These are phyloP conservation scores for Acanthamoeba sp. DNA, from an alignment of 208 protist genomes.

Conservation along the genomic window DNA sequence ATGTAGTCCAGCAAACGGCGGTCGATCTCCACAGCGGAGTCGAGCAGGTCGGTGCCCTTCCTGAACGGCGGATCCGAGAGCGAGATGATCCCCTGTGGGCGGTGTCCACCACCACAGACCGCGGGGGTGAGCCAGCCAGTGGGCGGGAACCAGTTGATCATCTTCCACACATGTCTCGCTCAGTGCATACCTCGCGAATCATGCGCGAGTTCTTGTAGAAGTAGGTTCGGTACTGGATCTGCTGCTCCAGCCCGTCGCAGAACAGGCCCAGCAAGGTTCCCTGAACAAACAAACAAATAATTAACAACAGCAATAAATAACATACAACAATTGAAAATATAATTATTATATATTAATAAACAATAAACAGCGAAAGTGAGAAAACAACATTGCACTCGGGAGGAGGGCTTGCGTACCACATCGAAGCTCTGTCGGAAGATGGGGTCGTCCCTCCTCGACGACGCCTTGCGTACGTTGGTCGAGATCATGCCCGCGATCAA, in stretches of 20 bases:
- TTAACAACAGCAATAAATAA: too few species aligned
- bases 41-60: conserved; percentile 54
- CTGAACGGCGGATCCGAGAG: background rate
- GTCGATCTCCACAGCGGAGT: conserved; percentile 76
- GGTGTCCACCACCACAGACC: too few species aligned
- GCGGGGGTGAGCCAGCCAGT: too few species aligned
- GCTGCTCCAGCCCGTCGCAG: conserved; percentile 65
- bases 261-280: background rate
- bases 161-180: too few species aligned
- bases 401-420: background rate
- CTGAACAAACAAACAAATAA: background rate
- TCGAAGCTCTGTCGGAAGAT: background rate
- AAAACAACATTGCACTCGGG: too few species aligned
- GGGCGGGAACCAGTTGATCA: too few species aligned
- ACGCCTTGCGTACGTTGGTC: background rate
- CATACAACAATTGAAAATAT: too few species aligned
- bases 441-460: background rate
- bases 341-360: too few species aligned
- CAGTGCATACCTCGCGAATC: conserved; percentile 77
- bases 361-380: too few species aligned
- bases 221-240: conserved; percentile 62
- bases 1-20: conserved; percentile 83
- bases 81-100: background rate
- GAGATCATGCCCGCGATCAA: conserved; percentile 34
- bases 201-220: conserved; percentile 81